A percentile compares a stretch with the other conserved stretches of the same genome.
These are phyloP conservation scores for Leccinum variicolor DNA, from an alignment of 768 basidiomycete species.

Conservation along the genomic window DNA sequence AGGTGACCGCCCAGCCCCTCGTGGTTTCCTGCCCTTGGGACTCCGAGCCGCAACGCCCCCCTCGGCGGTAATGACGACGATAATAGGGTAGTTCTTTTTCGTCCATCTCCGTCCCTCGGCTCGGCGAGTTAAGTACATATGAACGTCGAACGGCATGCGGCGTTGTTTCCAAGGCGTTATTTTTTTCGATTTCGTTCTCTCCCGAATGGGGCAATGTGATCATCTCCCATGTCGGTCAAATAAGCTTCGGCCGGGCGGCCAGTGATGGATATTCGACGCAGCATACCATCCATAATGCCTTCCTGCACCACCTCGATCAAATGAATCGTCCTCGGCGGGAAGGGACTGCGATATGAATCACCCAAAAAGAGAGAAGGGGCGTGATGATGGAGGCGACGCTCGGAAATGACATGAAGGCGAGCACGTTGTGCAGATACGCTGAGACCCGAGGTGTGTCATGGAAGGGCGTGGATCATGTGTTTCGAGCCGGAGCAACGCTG, in stretches of 20 bases:
- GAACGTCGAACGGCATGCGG: background rate
- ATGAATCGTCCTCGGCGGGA: background rate
- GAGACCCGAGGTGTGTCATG: constrained; percentile 12
- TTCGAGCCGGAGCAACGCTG: constrained; percentile 24
- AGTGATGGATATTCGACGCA: background rate
- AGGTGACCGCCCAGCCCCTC: constrained; percentile 12
- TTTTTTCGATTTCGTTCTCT: background rate
- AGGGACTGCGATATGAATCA: background rate
- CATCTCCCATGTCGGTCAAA: constrained; percentile 3
- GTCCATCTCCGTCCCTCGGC: constrained; percentile 10
- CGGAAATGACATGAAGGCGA: constrained; percentile 23
- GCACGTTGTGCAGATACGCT: constrained; percentile 8
- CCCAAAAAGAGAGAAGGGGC: background rate
- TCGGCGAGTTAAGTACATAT: constrained; percentile 1
- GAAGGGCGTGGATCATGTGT: constrained; percentile 20
- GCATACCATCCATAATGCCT: background rate
- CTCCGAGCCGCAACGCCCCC: background rate
- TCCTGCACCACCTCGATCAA: background rate
- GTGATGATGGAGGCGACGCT: constrained; percentile 5
- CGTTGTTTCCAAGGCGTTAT: constrained; percentile 2
- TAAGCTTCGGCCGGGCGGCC: background rate
- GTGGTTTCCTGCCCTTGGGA: constrained; percentile 23
- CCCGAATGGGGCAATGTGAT: constrained; percentile 5
- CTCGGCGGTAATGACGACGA: constrained; percentile 7
- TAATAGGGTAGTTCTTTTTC: constrained; percentile 1